Evolutionary conservation across 768 basidiomycete species (phyloP).

Genomic region (Lactarius hengduanensis): DNA sequence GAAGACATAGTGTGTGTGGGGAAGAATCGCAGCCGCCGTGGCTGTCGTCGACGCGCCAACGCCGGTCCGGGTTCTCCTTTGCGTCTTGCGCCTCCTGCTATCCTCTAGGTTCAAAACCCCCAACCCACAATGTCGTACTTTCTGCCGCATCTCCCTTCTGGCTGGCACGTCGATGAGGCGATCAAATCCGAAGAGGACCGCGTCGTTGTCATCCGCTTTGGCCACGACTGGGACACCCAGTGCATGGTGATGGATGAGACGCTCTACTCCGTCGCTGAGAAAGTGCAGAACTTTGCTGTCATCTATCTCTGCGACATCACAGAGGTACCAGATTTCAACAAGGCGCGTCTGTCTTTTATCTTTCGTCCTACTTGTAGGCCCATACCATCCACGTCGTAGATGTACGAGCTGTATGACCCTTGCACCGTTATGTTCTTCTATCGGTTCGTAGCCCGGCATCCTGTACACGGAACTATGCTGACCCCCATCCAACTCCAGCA

Average conservation of each 20-base stretch:
- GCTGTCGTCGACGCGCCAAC: not conserved
- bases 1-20: constrained; percentile 32
- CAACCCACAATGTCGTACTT: constrained; percentile 73
- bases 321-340: constrained; percentile 97
- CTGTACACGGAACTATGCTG: not conserved
- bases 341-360: constrained; percentile 49
- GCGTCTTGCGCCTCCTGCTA: not conserved
- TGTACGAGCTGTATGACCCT: constrained; percentile 98
- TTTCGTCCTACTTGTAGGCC: not conserved
- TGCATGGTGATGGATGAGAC: constrained; percentile 99
- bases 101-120: not conserved
- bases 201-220: constrained; percentile 91
- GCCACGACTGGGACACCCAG: constrained; percentile 88
- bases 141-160: constrained; percentile 82
- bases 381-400: constrained; percentile 46
- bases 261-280: constrained; percentile 86
- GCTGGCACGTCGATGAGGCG: constrained; percentile 99
- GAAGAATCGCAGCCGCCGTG: too few relatives aligned
- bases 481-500: constrained; percentile 48
- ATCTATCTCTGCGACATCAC: constrained; percentile 96
- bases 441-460: constrained; percentile 48
- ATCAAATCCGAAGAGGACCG: constrained; percentile 98
- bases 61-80: not conserved
- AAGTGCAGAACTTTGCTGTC: constrained; percentile 98
- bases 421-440: constrained; percentile 99